Conservation (phyloP, 2,329 filamentous ascomycete species). For the Neonectria sp. region DNA sequence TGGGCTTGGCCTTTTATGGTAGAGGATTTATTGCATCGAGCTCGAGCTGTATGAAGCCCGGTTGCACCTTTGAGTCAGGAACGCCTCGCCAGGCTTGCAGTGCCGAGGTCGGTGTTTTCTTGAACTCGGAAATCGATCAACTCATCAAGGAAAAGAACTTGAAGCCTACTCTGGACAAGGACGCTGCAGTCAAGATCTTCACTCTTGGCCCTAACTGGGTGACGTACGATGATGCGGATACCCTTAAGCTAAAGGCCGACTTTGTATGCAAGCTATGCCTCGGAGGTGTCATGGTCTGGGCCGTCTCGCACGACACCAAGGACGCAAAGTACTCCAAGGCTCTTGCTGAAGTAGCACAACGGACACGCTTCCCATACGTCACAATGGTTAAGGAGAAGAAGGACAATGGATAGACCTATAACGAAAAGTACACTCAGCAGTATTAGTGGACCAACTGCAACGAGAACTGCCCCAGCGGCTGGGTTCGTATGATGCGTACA, state of each 20-base stretch:
- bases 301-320: conserved; percentile 25
- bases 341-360: too few species aligned
- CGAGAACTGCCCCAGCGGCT: conserved; percentile 25
- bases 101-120: too few species aligned
- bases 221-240: conserved; percentile 26
- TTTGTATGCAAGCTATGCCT: conserved; percentile 18
- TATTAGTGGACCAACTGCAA: conserved; percentile 30
- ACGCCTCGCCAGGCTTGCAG: conserved; percentile 3
- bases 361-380: too few species aligned
- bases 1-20: conserved; percentile 31
- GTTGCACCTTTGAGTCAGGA: conserved; percentile 26
- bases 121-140: too few species aligned
- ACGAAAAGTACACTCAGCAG: too few species aligned
- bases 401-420: too few species aligned
- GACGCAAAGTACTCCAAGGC: conserved; percentile 23
- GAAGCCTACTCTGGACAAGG: conserved; percentile 5
- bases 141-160: too few species aligned
- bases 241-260: conserved; percentile 25
- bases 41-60: conserved; percentile 4
- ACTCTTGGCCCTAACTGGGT: conserved; percentile 25
- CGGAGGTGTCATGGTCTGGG: conserved; percentile 35
- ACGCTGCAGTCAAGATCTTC: conserved; percentile 23
- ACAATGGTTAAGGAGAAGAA: too few species aligned
- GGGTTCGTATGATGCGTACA: conserved; percentile 26
- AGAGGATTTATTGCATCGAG: conserved; percentile 31